These are phyloP conservation scores for Fusarium sp. DNA, from an alignment of 2,329 filamentous ascomycete species.

Conservation along the genomic window DNA sequence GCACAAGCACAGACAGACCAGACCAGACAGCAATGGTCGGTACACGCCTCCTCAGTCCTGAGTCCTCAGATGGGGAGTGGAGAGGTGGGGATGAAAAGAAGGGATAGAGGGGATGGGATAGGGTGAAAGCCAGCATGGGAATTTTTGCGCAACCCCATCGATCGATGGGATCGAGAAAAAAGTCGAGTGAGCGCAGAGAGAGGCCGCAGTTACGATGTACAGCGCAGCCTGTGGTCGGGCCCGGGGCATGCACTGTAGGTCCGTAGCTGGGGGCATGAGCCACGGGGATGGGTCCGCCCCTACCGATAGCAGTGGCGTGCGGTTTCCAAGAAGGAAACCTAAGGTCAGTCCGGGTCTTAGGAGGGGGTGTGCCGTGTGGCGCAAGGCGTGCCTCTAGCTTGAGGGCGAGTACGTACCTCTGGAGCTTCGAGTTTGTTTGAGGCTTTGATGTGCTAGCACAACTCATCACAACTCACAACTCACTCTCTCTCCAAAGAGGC, in stretches of 20 bases:
- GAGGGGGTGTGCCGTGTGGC: background rate
- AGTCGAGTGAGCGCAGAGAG: constrained; percentile 22
- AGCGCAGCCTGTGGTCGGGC: constrained; percentile 8
- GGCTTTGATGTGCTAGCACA: background rate
- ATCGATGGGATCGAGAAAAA: constrained; percentile 49
- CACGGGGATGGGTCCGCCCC: constrained; percentile 29
- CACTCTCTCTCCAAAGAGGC: constrained; percentile 22
- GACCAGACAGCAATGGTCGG: background rate
- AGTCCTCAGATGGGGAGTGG: constrained; percentile 11
- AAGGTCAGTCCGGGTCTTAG: background rate
- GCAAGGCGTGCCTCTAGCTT: constrained; percentile 9
- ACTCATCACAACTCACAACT: background rate
- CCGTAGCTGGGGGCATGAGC: constrained; percentile 20
- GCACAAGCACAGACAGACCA: background rate
- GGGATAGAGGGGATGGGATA: constrained; percentile 40
- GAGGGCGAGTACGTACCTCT: background rate
- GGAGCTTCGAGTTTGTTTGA: background rate
- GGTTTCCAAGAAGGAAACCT: background rate
- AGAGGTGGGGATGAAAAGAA: constrained; percentile 24
- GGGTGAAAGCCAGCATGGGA: constrained; percentile 43
- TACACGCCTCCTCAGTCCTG: constrained; percentile 2
- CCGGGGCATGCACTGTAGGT: background rate
- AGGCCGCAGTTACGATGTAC: constrained; percentile 23
- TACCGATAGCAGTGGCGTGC: constrained; percentile 28
- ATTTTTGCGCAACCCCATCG: constrained; percentile 48